Evolutionary conservation across 805 yeast species (phyloP).

Genomic region (Candida argentea): DNA sequence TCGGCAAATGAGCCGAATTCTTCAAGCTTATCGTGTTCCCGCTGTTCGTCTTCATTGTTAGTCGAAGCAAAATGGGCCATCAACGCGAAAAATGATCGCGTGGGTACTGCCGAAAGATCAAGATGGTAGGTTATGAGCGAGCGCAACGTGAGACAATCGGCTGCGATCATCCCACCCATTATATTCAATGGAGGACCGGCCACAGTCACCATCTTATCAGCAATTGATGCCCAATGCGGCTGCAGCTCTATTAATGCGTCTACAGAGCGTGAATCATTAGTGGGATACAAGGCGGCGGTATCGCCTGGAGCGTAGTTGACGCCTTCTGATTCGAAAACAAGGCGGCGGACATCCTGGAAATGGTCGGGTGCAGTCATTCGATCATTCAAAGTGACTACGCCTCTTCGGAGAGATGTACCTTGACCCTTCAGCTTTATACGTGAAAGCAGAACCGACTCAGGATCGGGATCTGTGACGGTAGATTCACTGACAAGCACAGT

Average conservation of each 20-base stretch:
- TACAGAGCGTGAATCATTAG: constrained; percentile 57
- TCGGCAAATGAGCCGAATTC: constrained; percentile 70
- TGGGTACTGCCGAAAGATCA: constrained; percentile 76
- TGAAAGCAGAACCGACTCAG: background rate
- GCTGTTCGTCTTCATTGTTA: constrained; percentile 44
- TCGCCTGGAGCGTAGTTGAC: constrained; percentile 66
- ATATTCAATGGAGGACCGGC: constrained; percentile 15
- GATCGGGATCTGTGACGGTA: constrained; percentile 12
- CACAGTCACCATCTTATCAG: constrained; percentile 48
- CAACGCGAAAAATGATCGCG: constrained; percentile 67
- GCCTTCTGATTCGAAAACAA: constrained; percentile 31
- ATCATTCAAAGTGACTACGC: constrained; percentile 38
- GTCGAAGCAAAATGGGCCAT: constrained; percentile 55
- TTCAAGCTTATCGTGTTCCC: constrained; percentile 64
- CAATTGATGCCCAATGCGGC: constrained; percentile 56
- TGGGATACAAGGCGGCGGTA: constrained; percentile 65
- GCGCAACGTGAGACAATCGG: constrained; percentile 49
- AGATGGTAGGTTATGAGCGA: constrained; percentile 67
- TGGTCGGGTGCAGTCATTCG: constrained; percentile 65
- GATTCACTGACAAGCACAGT: constrained; percentile 9
- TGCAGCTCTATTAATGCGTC: constrained; percentile 56
- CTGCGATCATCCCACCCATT: constrained; percentile 43
- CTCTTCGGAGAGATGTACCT: constrained; percentile 20
- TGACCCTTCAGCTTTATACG: constrained; percentile 5
- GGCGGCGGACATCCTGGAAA: constrained; percentile 81